Percentiles rank a stretch among this genome's conserved stretches.
These are phyloP conservation scores for Dactylellina parvicollis DNA, from an alignment of 2,329 filamentous ascomycete genomes.

Conservation along the genomic window DNA sequence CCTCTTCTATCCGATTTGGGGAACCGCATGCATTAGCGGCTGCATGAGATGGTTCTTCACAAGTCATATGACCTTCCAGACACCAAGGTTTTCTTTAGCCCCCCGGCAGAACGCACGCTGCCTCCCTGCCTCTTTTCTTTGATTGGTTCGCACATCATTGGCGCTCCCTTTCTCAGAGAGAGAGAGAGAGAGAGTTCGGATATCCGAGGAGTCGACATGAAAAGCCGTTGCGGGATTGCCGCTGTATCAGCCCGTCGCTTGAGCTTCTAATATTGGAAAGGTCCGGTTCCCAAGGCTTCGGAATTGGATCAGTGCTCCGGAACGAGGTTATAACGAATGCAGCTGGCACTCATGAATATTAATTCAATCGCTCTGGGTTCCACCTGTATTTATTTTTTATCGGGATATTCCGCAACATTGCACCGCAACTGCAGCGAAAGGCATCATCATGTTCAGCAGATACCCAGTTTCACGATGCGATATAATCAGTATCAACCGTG, in stretches of 20 bases:
- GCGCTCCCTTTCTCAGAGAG: constrained; percentile 11
- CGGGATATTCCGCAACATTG: too few relatives aligned
- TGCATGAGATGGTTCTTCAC: constrained; percentile 51
- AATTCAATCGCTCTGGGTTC: too few relatives aligned
- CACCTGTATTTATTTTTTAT: background rate
- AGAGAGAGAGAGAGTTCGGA: constrained; percentile 6
- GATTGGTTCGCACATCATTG: constrained; percentile 24
- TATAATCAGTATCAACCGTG: too few relatives aligned
- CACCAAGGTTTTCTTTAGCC: constrained; percentile 28
- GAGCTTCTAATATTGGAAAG: constrained; percentile 42
- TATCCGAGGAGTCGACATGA: constrained; percentile 28
- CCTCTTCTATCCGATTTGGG: constrained; percentile 40
- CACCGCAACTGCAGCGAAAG: too few relatives aligned
- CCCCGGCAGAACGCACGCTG: constrained; percentile 15
- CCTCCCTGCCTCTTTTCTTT: background rate
- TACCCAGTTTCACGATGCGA: too few relatives aligned
- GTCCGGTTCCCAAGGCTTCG: constrained; percentile 18
- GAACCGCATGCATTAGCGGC: constrained; percentile 51
- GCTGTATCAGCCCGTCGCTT: constrained; percentile 48
- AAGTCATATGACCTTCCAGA: constrained; percentile 52
- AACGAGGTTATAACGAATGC: too few relatives aligned
- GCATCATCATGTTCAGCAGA: too few relatives aligned
- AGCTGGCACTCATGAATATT: too few relatives aligned
- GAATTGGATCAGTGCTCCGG: constrained; percentile 9
- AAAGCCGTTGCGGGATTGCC: constrained; percentile 51